phyloP scores from a whole-genome alignment of 2,329 filamentous ascomycete genomes.

The Colletotrichum lini region DNA sequence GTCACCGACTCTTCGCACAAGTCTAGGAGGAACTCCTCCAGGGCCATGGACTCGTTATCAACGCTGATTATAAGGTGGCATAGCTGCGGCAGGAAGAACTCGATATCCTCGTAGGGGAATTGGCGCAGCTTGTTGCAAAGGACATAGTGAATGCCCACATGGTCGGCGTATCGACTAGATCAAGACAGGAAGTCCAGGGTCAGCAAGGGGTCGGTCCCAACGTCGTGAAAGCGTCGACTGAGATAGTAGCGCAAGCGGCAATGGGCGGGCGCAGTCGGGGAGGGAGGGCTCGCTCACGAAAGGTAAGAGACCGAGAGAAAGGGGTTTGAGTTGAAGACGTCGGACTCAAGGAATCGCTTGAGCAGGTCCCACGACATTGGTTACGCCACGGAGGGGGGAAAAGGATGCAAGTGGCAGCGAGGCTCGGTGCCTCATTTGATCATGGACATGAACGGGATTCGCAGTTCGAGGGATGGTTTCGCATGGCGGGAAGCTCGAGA shows the following conservation, averaged over 20 bases:
- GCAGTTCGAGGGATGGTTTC: constrained; percentile 43
- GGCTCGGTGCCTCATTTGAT: constrained; percentile 56
- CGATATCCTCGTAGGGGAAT: constrained; percentile 91
- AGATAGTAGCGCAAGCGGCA: not conserved
- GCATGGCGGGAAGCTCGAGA: constrained; percentile 46
- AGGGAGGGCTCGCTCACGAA: constrained; percentile 72
- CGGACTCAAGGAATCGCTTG: constrained; percentile 91
- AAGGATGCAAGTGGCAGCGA: constrained; percentile 47
- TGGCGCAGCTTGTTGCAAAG: constrained; percentile 90
- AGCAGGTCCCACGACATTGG: constrained; percentile 88
- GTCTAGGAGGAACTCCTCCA: constrained; percentile 90
- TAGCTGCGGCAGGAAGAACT: constrained; percentile 91
- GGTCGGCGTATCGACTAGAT: constrained; percentile 85
- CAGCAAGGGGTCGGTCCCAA: constrained; percentile 18
- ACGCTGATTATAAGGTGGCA: constrained; percentile 91
- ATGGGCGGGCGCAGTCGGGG: constrained; percentile 31
- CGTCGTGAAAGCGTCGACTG: constrained; percentile 23
- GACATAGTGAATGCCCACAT: constrained; percentile 91
- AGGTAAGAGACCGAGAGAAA: constrained; percentile 91
- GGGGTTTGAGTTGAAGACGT: constrained; percentile 93
- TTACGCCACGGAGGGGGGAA: constrained; percentile 50
- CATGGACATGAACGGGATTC: constrained; percentile 49
- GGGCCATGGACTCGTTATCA: constrained; percentile 91
- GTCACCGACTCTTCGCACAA: constrained; percentile 91
- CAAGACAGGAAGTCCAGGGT: constrained; percentile 35